A percentile compares a stretch with the other conserved stretches of the same genome.
phyloP scores from a whole-genome alignment of 768 basidiomycete genomes.

The Dacryopinax spathularia region DNA sequence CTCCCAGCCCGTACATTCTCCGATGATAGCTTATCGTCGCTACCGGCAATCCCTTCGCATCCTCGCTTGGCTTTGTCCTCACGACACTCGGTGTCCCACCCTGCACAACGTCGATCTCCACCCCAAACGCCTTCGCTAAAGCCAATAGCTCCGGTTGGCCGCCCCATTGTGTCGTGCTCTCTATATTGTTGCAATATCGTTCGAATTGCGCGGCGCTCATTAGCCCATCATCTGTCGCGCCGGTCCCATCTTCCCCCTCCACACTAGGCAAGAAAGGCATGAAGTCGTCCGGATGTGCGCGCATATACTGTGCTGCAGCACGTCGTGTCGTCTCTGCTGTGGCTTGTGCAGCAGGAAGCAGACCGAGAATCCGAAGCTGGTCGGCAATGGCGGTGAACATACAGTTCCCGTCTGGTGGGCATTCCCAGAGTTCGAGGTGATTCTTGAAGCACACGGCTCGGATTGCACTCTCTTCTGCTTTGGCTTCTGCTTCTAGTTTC shows the following conservation, averaged over 20 bases:
- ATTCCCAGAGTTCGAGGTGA: constrained; percentile 53
- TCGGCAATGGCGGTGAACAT: constrained; percentile 89
- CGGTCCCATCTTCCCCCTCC: constrained; percentile 53
- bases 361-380: constrained; percentile 61
- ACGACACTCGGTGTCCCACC: constrained; percentile 67
- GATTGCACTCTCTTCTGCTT: constrained; percentile 54
- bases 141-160: constrained; percentile 96
- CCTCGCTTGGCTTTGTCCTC: constrained; percentile 50
- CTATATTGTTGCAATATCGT: constrained; percentile 62
- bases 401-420: constrained; percentile 91
- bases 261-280: constrained; percentile 77
- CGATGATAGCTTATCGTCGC: constrained; percentile 76
- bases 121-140: constrained; percentile 58
- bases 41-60: constrained; percentile 19
- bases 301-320: constrained; percentile 69
- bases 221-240: constrained; percentile 48
- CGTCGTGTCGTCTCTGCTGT: constrained; percentile 47
- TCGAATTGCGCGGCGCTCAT: constrained; percentile 55
- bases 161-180: constrained; percentile 84
- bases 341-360: constrained; percentile 45
- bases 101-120: constrained; percentile 87
- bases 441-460: constrained; percentile 48
- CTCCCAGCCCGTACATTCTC: constrained; percentile 87
- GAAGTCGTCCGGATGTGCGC: constrained; percentile 73
- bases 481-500: constrained; percentile 46